These are phyloP conservation scores for Comarum palustre DNA, from an alignment of 306 rosid genomes.

Conservation along the genomic window DNA sequence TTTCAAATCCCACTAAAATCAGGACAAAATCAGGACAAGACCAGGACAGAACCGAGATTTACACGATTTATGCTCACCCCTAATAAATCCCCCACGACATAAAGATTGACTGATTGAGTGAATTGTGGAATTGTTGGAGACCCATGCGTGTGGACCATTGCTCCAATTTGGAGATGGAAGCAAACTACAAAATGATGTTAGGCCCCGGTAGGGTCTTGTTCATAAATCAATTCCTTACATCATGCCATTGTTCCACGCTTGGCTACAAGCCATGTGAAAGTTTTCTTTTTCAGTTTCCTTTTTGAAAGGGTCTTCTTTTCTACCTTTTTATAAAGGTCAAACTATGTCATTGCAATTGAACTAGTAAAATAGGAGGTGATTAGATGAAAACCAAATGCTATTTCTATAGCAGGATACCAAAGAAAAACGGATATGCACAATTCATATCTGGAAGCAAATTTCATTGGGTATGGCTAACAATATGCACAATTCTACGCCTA, in stretches of 20 bases:
- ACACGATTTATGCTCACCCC: too few relatives aligned
- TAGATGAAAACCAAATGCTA: too few relatives aligned
- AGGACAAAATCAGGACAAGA: too few relatives aligned
- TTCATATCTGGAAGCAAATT: too few relatives aligned
- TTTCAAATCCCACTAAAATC: too few relatives aligned
- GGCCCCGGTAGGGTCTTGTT: slow-evolving; percentile 10
- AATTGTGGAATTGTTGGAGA: slow-evolving; percentile 1
- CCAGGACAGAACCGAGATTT: too few relatives aligned
- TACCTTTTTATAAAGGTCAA: neutral
- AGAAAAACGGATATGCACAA: too few relatives aligned
- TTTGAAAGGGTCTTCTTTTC: neutral
- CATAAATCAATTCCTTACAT: slow-evolving; percentile 25
- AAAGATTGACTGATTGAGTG: slow-evolving; percentile 13
- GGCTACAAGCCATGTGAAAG: slow-evolving; percentile 36
- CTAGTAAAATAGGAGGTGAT: neutral
- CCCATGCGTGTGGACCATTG: slow-evolving; percentile 32
- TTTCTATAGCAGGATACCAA: too few relatives aligned
- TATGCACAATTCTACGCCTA: too few relatives aligned
- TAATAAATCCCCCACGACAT: neutral
- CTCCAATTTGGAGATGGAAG: slow-evolving; percentile 24
- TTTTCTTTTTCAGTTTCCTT: neutral
- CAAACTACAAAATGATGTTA: slow-evolving; percentile 29
- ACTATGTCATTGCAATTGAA: neutral
- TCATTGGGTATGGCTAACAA: too few relatives aligned
- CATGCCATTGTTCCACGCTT: slow-evolving; percentile 24